Percentiles rank a stretch among this genome's conserved stretches.
Evolutionary conservation across 768 basidiomycete genomes (phyloP).

Genomic region (Chlorophyllum brunneum): DNA sequence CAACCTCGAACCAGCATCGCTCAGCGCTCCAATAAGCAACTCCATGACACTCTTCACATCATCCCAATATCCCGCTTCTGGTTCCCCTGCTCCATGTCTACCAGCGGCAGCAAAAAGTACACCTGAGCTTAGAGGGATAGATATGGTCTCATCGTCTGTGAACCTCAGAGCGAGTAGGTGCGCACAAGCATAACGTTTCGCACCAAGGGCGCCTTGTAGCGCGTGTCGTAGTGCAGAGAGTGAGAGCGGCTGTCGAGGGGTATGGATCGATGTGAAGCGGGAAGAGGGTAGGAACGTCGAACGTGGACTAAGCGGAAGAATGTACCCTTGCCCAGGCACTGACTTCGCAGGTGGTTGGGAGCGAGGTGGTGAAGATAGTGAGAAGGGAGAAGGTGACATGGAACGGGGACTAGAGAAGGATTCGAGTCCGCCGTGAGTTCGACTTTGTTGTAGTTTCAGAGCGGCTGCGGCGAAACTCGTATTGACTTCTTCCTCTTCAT

Average conservation of each 20-base stretch:
- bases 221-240: conserved; percentile 57
- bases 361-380: not conserved
- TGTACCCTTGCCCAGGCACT: conserved; percentile 20
- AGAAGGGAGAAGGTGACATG: not conserved
- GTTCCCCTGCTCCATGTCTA: conserved; percentile 19
- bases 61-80: conserved; percentile 81
- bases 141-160: conserved; percentile 14
- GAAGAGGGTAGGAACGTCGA: conserved; percentile 41
- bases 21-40: conserved; percentile 62
- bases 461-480: conserved; percentile 56
- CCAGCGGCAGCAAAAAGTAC: not conserved
- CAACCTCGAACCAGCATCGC: conserved; percentile 60
- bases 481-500: conserved; percentile 22
- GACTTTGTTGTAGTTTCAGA: conserved; percentile 54
- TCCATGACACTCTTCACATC: conserved; percentile 74
- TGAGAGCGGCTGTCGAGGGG: conserved; percentile 63
- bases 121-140: not conserved
- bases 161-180: conserved; percentile 81
- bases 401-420: conserved; percentile 24
- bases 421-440: conserved; percentile 46
- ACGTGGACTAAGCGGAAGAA: not conserved
- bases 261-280: conserved; percentile 58
- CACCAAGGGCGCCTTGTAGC: conserved; percentile 62
- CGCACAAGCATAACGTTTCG: conserved; percentile 75
- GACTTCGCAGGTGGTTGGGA: not conserved